Evolutionary conservation across 129 eudicot species (phyloP), one percentile per base, ranked within the genome.

Genomic region (Lonicera japonica): DNA sequence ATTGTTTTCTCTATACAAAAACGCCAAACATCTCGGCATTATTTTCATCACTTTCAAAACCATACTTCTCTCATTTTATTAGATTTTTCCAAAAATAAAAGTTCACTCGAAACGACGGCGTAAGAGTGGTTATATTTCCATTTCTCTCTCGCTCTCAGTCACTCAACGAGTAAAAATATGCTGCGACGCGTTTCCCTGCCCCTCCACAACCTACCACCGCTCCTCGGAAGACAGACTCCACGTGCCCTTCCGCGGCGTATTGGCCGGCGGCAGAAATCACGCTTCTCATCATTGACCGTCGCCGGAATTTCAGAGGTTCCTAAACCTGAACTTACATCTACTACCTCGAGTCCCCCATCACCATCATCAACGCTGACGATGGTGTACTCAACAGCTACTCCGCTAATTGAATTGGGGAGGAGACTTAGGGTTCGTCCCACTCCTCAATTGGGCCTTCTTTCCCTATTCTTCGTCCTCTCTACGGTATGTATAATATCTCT

Each of bases 371-470:
- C 17, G 22, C 23, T 56, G 45, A 29, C 14, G 62, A 58, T 58
- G 46, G 22, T 6, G 13, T 17, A 20, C 20, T 39, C 36, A 61
- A 29, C 53, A 61, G 51, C 53, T 38, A n/a, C n/a, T 34, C 53
- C 52, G 19, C 65, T 41, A 6, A 20, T 41, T 41, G 36, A 61
- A 19, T 19, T 19, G 52, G 54, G 51, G 3, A 40, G 34, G 20
- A 29, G 43, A 10, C 10, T 61, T 15, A 41, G 53, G 29, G 38
- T 61, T 21, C 25, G 36, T 38, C 65, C 65, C 65, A 11, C 18
- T 25, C 56, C 56, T 45, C 54, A 63, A 63, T n/a, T 63, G 55
- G 56, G 56, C 21, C 67, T 63, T 15, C 39, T 63, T 16, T 63
- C 41, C 10, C 56, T 63, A 20, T 39, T 63, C 11, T 24, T 63